Percentiles rank a stretch among this genome's conserved stretches.
These are phyloP conservation scores for Calocybe gangraenosa DNA, from an alignment of 768 basidiomycete genomes.

Conservation along the genomic window DNA sequence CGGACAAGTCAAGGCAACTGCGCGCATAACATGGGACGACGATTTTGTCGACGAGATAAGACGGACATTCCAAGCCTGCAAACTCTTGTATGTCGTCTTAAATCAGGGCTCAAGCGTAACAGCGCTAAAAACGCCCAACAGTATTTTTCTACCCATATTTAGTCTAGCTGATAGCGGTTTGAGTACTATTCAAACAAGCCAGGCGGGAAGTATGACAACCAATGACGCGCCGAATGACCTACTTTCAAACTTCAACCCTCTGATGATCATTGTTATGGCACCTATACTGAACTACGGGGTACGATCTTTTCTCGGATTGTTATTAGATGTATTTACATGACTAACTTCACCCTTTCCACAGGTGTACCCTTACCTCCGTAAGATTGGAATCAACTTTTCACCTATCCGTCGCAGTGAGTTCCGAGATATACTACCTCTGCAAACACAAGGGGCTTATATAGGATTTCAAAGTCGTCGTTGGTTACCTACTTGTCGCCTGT, in stretches of 20 bases:
- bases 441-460: neutral
- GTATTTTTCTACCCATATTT: conserved; percentile 25
- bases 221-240: conserved; percentile 28
- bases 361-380: conserved; percentile 26
- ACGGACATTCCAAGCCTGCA: conserved; percentile 26
- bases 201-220: conserved; percentile 26
- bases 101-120: neutral
- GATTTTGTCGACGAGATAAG: conserved; percentile 29
- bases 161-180: conserved; percentile 26
- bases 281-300: conserved; percentile 24
- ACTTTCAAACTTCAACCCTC: conserved; percentile 27
- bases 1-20: conserved; percentile 10
- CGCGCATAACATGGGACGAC: conserved; percentile 26
- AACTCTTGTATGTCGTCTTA: conserved; percentile 19
- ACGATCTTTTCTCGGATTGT: neutral
- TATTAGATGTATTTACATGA: neutral
- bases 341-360: neutral
- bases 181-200: conserved; percentile 21
- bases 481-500: conserved; percentile 17
- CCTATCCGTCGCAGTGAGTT: conserved; percentile 21
- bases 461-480: conserved; percentile 10
- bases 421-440: conserved; percentile 17
- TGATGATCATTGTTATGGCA: conserved; percentile 25
- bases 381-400: conserved; percentile 25
- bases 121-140: neutral